Evolutionary conservation across 176 grass and related monocot genomes (phyloP).

Genomic region (Cenchrus purpureus): DNA sequence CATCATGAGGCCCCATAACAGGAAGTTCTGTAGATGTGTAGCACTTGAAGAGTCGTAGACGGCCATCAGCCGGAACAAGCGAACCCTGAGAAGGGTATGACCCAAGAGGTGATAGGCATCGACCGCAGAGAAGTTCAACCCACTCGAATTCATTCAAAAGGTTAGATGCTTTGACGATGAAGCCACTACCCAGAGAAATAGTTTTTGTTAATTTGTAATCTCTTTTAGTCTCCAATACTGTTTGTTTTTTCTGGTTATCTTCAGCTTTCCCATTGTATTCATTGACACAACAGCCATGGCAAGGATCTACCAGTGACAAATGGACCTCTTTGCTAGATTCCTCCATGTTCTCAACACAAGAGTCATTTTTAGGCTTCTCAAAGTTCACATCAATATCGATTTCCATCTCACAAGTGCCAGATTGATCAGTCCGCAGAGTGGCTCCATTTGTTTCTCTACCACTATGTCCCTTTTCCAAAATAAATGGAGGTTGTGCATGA

Average conservation of each 20-base stretch:
- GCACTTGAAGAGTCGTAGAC: conserved; percentile 82
- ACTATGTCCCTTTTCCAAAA: neutral
- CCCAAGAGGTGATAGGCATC: conserved; percentile 69
- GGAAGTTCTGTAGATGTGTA: conserved; percentile 66
- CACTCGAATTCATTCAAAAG: conserved; percentile 73
- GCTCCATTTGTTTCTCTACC: conserved; percentile 37
- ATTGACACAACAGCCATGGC: conserved; percentile 48
- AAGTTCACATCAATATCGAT: conserved; percentile 28
- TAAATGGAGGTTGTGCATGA: neutral
- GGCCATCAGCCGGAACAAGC: conserved; percentile 59
- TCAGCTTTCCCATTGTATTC: conserved; percentile 32
- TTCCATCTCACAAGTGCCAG: conserved; percentile 4
- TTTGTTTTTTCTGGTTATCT: conserved; percentile 16
- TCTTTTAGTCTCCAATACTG: conserved; percentile 32
- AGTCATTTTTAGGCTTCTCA: conserved; percentile 38
- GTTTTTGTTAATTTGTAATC: conserved; percentile 59
- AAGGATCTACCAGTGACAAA: conserved; percentile 34
- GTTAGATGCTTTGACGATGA: conserved; percentile 68
- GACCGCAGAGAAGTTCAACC: conserved; percentile 68
- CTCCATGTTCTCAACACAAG: conserved; percentile 36
- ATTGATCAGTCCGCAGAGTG: conserved; percentile 22
- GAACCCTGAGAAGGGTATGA: conserved; percentile 69
- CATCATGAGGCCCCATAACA: conserved; percentile 55
- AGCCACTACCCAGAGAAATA: conserved; percentile 80
- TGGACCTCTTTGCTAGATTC: conserved; percentile 30